Evolutionary conservation across 805 yeast species (phyloP).

Genomic region (Lipomyces chichibuensis): DNA sequence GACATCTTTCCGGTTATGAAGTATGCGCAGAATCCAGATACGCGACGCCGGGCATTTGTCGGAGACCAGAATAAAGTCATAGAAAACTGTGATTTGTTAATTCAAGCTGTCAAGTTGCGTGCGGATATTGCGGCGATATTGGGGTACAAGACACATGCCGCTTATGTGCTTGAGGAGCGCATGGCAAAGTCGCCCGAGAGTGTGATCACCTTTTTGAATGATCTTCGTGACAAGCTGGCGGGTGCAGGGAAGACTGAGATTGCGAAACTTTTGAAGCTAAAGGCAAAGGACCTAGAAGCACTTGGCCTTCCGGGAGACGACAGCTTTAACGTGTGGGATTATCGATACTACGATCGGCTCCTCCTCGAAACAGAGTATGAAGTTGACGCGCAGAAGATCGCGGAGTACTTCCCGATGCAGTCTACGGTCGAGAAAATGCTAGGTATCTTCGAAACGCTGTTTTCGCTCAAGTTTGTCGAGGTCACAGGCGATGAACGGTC

Average conservation of each 20-base stretch:
- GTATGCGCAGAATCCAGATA: conserved; percentile 63
- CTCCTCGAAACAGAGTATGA: conserved; percentile 68
- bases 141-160: conserved; percentile 71
- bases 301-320: conserved; percentile 50
- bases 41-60: conserved; percentile 66
- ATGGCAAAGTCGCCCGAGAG: conserved; percentile 73
- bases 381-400: conserved; percentile 70
- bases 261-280: conserved; percentile 53
- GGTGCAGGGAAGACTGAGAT: conserved; percentile 65
- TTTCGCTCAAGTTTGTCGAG: conserved; percentile 68
- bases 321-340: conserved; percentile 70
- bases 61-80: conserved; percentile 72
- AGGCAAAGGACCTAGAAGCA: conserved; percentile 54
- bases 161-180: conserved; percentile 70
- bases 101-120: conserved; percentile 64
- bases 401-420: conserved; percentile 78
- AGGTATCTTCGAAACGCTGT: conserved; percentile 66
- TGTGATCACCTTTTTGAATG: conserved; percentile 64
- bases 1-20: conserved; percentile 78
- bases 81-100: conserved; percentile 63
- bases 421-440: conserved; percentile 71
- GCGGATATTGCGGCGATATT: conserved; percentile 61
- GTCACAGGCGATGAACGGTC: conserved; percentile 48
- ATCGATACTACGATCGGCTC: conserved; percentile 64
- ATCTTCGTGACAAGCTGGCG: conserved; percentile 59